Percentiles rank a stretch among this genome's conserved stretches.
These are phyloP conservation scores for Cichorium intybus DNA, from an alignment of 140 eudicot species.

Conservation along the genomic window DNA sequence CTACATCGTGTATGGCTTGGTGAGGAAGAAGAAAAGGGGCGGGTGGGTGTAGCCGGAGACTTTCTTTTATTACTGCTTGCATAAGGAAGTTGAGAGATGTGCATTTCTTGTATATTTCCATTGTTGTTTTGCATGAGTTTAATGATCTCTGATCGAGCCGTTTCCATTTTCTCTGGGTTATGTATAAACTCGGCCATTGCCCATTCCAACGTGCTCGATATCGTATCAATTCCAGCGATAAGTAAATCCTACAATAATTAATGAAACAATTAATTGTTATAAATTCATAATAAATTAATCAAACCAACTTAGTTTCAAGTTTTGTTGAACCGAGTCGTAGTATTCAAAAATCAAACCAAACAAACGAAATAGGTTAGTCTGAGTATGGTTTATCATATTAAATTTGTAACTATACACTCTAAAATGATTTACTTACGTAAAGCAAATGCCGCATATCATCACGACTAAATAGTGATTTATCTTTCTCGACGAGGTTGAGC, in stretches of 20 bases:
- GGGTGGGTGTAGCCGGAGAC: conserved; percentile 2
- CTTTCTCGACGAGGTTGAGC: too few relatives aligned
- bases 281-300: too few relatives aligned
- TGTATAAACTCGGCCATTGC: conserved; percentile 41
- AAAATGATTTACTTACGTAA: too few relatives aligned
- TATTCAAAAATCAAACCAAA: too few relatives aligned
- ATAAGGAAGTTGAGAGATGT: conserved; percentile 9
- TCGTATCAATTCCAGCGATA: conserved; percentile 32
- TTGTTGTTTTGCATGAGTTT: not conserved
- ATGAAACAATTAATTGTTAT: too few relatives aligned
- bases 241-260: conserved; percentile 37
- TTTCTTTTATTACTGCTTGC: conserved; percentile 4
- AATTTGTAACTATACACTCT: too few relatives aligned
- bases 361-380: too few relatives aligned
- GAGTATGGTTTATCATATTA: too few relatives aligned
- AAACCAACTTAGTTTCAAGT: too few relatives aligned
- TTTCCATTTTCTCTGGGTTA: conserved; percentile 15
- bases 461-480: too few relatives aligned
- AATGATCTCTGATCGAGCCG: not conserved
- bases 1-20: conserved; percentile 17
- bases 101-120: not conserved
- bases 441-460: too few relatives aligned
- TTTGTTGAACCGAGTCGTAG: too few relatives aligned
- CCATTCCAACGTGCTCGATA: conserved; percentile 42
- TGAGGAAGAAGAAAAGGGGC: conserved; percentile 23